Evolutionary conservation across 2,329 filamentous ascomycete genomes (phyloP).

Genomic region (Fusarium multiceps): DNA sequence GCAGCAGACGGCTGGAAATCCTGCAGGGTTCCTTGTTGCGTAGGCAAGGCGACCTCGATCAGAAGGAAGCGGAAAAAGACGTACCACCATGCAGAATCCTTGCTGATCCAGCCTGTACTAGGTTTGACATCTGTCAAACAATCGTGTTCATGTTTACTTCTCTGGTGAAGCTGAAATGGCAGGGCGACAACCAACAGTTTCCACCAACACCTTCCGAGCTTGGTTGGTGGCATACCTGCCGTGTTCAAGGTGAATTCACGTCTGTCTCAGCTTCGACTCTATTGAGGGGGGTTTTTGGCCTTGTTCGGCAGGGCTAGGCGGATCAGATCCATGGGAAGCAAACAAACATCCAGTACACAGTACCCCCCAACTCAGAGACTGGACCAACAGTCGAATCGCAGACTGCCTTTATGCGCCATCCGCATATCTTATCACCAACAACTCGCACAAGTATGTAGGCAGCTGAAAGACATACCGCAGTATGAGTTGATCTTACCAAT

Average conservation of each 20-base stretch:
- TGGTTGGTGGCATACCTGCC: slow-evolving; percentile 3
- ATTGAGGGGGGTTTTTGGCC: slow-evolving; percentile 4
- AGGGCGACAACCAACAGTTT: slow-evolving; percentile 7
- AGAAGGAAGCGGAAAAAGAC: slow-evolving; percentile 15
- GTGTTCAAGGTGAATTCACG: slow-evolving; percentile 3
- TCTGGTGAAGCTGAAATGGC: slow-evolving; percentile 5
- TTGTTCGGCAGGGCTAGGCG: slow-evolving; percentile 20
- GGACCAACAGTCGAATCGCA: slow-evolving; percentile 39
- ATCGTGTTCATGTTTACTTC: slow-evolving; percentile 30
- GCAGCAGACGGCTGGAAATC: slow-evolving; percentile 16
- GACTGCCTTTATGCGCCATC: slow-evolving; percentile 28
- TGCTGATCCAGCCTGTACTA: slow-evolving; percentile 12
- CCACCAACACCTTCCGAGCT: slow-evolving; percentile 1
- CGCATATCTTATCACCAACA: slow-evolving; percentile 42
- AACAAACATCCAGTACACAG: slow-evolving; percentile 31
- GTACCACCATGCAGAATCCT: slow-evolving; percentile 16
- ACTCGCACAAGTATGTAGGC: slow-evolving; percentile 27
- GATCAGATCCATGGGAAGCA: slow-evolving; percentile 26
- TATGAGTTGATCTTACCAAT: slow-evolving; percentile 13
- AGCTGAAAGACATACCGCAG: slow-evolving; percentile 22
- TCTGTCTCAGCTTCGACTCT: slow-evolving; percentile 10
- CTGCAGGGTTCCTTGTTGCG: slow-evolving; percentile 14
- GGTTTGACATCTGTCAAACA: slow-evolving; percentile 34
- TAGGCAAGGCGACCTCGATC: slow-evolving; percentile 10
- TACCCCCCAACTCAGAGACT: slow-evolving; percentile 14